Conservation (phyloP, 2,329 filamentous ascomycete species). For the Sclerotinia nivalis region DNA sequence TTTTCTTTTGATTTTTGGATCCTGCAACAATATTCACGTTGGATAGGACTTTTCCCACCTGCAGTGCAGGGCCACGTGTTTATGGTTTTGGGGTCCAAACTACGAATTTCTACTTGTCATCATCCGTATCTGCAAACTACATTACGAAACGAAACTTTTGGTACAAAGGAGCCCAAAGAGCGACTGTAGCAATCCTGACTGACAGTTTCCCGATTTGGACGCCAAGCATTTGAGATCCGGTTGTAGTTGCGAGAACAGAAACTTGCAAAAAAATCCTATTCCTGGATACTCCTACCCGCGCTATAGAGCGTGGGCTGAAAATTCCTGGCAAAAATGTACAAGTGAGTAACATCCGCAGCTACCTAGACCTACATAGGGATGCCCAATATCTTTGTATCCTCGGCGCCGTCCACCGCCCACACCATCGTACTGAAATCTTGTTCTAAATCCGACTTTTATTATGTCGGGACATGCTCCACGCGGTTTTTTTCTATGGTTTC, state of each 20-base stretch:
- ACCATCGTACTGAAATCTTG: not conserved
- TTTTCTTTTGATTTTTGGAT: not conserved
- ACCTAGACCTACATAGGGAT: slow-evolving; percentile 14
- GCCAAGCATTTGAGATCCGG: slow-evolving; percentile 11
- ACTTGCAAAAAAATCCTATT: slow-evolving; percentile 20
- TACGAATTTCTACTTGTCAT: not conserved
- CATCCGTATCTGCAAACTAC: slow-evolving; percentile 14
- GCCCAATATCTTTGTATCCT: slow-evolving; percentile 3
- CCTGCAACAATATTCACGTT: not conserved
- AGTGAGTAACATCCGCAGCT: not conserved
- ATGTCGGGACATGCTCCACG: slow-evolving; percentile 20
- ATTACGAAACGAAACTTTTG: not conserved
- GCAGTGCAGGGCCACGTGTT: slow-evolving; percentile 16
- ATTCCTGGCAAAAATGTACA: not conserved
- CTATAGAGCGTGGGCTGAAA: slow-evolving; percentile 11
- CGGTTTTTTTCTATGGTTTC: not conserved
- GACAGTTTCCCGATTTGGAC: not conserved
- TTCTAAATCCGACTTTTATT: slow-evolving; percentile 13
- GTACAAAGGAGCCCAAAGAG: not conserved
- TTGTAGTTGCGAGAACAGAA: slow-evolving; percentile 12
- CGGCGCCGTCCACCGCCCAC: slow-evolving; percentile 9
- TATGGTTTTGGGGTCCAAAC: not conserved
- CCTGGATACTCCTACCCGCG: slow-evolving; percentile 13
- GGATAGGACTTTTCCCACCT: not conserved
- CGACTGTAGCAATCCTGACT: not conserved